Conservation (phyloP, 306 rosid species). For the Spatholobus suberectus region DNA sequence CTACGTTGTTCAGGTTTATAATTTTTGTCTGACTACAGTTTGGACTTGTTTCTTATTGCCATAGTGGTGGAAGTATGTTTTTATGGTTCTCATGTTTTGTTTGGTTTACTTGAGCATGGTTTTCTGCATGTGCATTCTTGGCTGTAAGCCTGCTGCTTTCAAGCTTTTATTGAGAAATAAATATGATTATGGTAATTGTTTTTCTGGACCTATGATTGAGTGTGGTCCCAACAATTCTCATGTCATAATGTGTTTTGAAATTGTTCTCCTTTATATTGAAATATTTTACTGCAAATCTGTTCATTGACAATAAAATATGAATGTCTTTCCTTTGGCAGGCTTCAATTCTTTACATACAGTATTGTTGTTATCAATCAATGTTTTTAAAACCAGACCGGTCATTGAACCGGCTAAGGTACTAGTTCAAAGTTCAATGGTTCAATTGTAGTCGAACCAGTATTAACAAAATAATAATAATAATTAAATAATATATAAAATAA, state of each 20-base stretch:
- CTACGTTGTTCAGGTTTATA: conserved; percentile 92
- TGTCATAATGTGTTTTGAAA: background rate
- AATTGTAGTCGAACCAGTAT: too few relatives aligned
- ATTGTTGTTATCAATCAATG: background rate
- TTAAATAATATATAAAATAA: too few relatives aligned
- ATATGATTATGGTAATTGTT: background rate
- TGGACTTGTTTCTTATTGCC: background rate
- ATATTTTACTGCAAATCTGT: background rate
- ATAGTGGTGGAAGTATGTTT: background rate
- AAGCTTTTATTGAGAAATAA: background rate
- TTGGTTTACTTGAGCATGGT: background rate
- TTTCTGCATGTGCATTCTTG: background rate
- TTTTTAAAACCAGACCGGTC: too few relatives aligned
- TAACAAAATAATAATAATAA: too few relatives aligned
- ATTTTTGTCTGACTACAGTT: conserved; percentile 25
- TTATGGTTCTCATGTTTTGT: background rate
- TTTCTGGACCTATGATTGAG: background rate
- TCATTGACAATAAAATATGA: background rate
- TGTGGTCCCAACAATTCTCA: background rate
- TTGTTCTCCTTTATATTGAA: background rate
- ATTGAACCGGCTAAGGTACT: too few relatives aligned
- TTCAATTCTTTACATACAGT: background rate
- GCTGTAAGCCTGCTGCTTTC: background rate
- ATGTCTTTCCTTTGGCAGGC: background rate
- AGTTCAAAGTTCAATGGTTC: too few relatives aligned